Evolutionary conservation across 805 yeast species (phyloP).

Genomic region (Geotrichum ghanense): DNA sequence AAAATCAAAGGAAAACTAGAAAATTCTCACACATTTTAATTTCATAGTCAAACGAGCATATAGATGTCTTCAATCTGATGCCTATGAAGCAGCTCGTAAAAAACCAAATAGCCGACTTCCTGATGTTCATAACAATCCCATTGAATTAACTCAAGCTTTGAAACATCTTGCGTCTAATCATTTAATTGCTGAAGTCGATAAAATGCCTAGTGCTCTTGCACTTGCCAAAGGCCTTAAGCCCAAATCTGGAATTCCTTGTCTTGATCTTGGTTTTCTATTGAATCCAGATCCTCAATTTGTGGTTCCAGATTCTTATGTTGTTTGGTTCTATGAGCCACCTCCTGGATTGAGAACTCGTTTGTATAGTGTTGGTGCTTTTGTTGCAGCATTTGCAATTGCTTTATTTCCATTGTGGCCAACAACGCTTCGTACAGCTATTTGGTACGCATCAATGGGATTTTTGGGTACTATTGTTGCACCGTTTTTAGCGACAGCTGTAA

Average conservation of each 20-base stretch:
- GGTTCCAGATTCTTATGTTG: slow-evolving; percentile 41
- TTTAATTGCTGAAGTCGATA: slow-evolving; percentile 63
- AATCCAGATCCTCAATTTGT: neutral
- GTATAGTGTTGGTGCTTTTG: slow-evolving; percentile 55
- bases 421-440: slow-evolving; percentile 78
- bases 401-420: slow-evolving; percentile 93
- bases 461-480: slow-evolving; percentile 65
- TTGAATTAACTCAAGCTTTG: slow-evolving; percentile 51
- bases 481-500: slow-evolving; percentile 65
- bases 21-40: no score
- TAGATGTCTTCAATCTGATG: slow-evolving; percentile 65
- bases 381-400: slow-evolving; percentile 49
- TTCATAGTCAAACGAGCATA: slow-evolving; percentile 53
- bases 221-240: slow-evolving; percentile 65
- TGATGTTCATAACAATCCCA: slow-evolving; percentile 33
- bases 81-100: slow-evolving; percentile 42
- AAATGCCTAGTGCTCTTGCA: slow-evolving; percentile 45
- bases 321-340: slow-evolving; percentile 72
- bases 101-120: slow-evolving; percentile 37
- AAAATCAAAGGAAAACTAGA: no score
- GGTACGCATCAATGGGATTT: slow-evolving; percentile 73
- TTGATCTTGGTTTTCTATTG: slow-evolving; percentile 16
- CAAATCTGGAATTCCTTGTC: slow-evolving; percentile 42
- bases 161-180: slow-evolving; percentile 59
- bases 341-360: slow-evolving; percentile 46